These are phyloP conservation scores for Suillus placidus DNA, from an alignment of 768 basidiomycete species.

Conservation along the genomic window DNA sequence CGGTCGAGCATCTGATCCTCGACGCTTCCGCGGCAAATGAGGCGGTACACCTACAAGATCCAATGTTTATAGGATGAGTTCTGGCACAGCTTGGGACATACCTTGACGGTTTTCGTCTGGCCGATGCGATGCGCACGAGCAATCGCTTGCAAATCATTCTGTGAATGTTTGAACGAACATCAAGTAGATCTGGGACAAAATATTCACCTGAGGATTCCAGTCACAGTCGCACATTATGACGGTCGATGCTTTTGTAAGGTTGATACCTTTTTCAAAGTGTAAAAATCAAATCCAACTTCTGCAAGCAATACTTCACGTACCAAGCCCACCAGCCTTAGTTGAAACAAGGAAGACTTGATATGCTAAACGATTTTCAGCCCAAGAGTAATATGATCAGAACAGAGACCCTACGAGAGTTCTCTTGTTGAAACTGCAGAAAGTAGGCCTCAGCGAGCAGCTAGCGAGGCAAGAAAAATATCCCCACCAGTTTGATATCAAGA, in stretches of 20 bases:
- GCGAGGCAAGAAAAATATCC: slow-evolving; percentile 17
- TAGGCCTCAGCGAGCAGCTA: background rate
- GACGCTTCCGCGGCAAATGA: slow-evolving; percentile 70
- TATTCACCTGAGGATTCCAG: slow-evolving; percentile 54
- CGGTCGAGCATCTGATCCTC: slow-evolving; percentile 79
- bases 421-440: slow-evolving; percentile 54
- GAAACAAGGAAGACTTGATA: slow-evolving; percentile 72
- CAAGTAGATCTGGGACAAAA: slow-evolving; percentile 19
- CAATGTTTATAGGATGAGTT: background rate
- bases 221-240: slow-evolving; percentile 80
- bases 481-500: slow-evolving; percentile 58
- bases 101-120: slow-evolving; percentile 71
- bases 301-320: slow-evolving; percentile 34
- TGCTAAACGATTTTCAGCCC: slow-evolving; percentile 37
- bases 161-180: slow-evolving; percentile 13
- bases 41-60: slow-evolving; percentile 42
- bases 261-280: slow-evolving; percentile 57
- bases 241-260: slow-evolving; percentile 78
- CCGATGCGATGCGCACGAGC: slow-evolving; percentile 84
- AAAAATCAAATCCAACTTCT: slow-evolving; percentile 28
- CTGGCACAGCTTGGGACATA: slow-evolving; percentile 21
- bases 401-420: slow-evolving; percentile 49
- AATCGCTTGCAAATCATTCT: slow-evolving; percentile 86
- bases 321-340: slow-evolving; percentile 72
- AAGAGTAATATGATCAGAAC: background rate